Evolutionary conservation across 2,329 filamentous ascomycete species (phyloP), one percentile per base, ranked within the genome.

Genomic region (Drechslerella coelobrocha): DNA sequence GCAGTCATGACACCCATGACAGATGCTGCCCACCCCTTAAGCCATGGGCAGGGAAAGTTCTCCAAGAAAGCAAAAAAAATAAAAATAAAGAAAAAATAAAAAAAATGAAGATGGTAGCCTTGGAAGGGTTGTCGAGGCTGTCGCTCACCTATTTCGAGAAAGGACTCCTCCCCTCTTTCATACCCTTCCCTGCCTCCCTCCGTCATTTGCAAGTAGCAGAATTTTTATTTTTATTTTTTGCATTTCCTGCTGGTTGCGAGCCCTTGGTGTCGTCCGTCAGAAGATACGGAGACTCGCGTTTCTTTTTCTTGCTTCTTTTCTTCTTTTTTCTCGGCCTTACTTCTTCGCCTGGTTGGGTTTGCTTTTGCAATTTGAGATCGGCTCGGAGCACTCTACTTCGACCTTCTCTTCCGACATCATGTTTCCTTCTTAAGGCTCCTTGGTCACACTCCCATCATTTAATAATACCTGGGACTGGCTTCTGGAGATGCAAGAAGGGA

Each of bases 401-500:
- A 24, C 39, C 27, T 34, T 52, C 56, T 45, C 50, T 61, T 51
- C 56, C 31, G 54, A 68, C n/a, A n/a, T n/a, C 27, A 55, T 55
- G 37, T 68, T 56, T 43, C 55, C 63, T 56, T 68, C 62, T 68
- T 68, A 61, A 68, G 45, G 51, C 50, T 55, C 50, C 55, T 68
- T 56, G 55, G 50, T 55, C 55, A 56, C 43, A 55, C 41, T 51
- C 60, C 55, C 34, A 37, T 31, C 27, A 47, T 57, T 51, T 34
- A 47, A 48, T 47, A 48, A 68, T 24, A 68, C 56, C 61, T 51
- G 63, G 63, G 63, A 61, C 56, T 29, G 63, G 55, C 55, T 31
- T 61, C 53, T 68, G 56, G 62, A 61, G 63, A 68, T 68, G 50
- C 56, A 51, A 61, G 63, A 61, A 61, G 63, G 63, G 63, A 68